A percentile compares a stretch with the other conserved stretches of the same genome.
Conservation (phyloP, 495 filamentous ascomycete species). For the Penicillium turbatum region DNA sequence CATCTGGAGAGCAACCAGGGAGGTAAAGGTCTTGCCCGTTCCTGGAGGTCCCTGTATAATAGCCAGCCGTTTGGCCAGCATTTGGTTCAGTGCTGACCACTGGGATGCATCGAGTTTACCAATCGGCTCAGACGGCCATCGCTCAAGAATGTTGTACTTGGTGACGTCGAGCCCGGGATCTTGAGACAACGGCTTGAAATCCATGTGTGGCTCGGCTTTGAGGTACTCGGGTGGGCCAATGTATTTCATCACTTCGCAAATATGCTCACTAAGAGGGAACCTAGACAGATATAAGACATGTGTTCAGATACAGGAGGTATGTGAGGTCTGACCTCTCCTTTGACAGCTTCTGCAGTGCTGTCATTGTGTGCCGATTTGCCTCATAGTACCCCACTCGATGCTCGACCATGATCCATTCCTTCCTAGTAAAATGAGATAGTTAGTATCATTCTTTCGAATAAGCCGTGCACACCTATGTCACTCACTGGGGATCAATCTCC, state of each 20-base stretch:
- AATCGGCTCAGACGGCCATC: slow-evolving; percentile 45
- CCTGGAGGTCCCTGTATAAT: slow-evolving; percentile 91
- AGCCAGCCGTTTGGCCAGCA: slow-evolving; percentile 67
- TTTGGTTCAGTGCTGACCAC: slow-evolving; percentile 59
- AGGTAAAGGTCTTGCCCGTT: slow-evolving; percentile 83
- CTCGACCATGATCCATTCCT: slow-evolving; percentile 77
- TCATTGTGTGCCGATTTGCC: slow-evolving; percentile 63
- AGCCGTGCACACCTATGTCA: neutral
- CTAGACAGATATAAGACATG: slow-evolving; percentile 27
- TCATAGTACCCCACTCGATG: slow-evolving; percentile 69
- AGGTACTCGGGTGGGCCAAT: slow-evolving; percentile 51
- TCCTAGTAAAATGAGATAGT: neutral
- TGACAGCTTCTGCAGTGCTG: slow-evolving; percentile 68
- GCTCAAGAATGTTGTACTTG: slow-evolving; percentile 43
- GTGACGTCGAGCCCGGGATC: slow-evolving; percentile 12
- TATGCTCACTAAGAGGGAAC: slow-evolving; percentile 59
- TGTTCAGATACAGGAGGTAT: neutral
- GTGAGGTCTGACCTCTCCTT: slow-evolving; percentile 48
- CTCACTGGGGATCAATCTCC: slow-evolving; percentile 58
- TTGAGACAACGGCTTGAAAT: slow-evolving; percentile 41
- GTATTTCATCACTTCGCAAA: slow-evolving; percentile 48
- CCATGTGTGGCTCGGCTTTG: slow-evolving; percentile 36
- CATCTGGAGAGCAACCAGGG: slow-evolving; percentile 64
- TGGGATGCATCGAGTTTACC: slow-evolving; percentile 67
- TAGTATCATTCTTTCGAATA: neutral